A percentile compares a stretch with the other conserved stretches of the same genome.
Conservation (phyloP, 2,329 filamentous ascomycete genomes). For the Didymella lethalis region DNA sequence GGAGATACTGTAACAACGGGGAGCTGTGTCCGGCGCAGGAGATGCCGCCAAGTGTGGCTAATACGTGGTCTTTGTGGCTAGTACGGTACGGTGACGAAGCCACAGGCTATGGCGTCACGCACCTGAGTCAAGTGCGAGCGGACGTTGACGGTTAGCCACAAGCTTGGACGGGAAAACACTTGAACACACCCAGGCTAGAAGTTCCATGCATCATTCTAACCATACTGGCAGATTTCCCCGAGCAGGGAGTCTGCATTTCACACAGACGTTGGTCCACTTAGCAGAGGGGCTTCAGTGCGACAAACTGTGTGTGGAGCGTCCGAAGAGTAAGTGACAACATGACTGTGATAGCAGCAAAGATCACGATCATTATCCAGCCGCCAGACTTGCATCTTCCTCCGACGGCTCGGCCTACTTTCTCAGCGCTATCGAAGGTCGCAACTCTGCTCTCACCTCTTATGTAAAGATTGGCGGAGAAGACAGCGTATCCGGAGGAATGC, state of each 20-base stretch:
- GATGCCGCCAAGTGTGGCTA: slow-evolving; percentile 18
- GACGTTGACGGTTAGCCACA: slow-evolving; percentile 14
- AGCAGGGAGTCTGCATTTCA: slow-evolving; percentile 1
- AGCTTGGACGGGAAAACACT: slow-evolving; percentile 10
- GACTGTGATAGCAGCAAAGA: slow-evolving; percentile 1
- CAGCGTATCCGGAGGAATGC: slow-evolving; percentile 13
- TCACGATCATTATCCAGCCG: neutral
- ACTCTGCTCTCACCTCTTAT: slow-evolving; percentile 3
- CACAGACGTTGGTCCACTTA: slow-evolving; percentile 9
- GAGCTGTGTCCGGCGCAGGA: neutral
- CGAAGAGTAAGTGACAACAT: slow-evolving; percentile 12
- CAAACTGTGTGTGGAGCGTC: slow-evolving; percentile 3
- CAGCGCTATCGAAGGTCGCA: neutral
- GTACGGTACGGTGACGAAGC: slow-evolving; percentile 14
- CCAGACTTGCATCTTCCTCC: neutral
- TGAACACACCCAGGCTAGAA: slow-evolving; percentile 12
- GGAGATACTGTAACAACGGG: neutral
- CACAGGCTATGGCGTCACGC: slow-evolving; percentile 11
- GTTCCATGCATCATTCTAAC: slow-evolving; percentile 21
- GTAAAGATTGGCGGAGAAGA: slow-evolving; percentile 12
- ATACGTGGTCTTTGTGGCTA: slow-evolving; percentile 11
- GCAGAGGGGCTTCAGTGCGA: slow-evolving; percentile 11
- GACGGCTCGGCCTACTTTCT: slow-evolving; percentile 9
- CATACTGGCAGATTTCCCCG: slow-evolving; percentile 17
- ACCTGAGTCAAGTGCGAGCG: slow-evolving; percentile 11